A percentile compares a stretch with the other conserved stretches of the same genome.
These are phyloP conservation scores for Castanea sativa DNA, from an alignment of 306 rosid species.

Conservation along the genomic window DNA sequence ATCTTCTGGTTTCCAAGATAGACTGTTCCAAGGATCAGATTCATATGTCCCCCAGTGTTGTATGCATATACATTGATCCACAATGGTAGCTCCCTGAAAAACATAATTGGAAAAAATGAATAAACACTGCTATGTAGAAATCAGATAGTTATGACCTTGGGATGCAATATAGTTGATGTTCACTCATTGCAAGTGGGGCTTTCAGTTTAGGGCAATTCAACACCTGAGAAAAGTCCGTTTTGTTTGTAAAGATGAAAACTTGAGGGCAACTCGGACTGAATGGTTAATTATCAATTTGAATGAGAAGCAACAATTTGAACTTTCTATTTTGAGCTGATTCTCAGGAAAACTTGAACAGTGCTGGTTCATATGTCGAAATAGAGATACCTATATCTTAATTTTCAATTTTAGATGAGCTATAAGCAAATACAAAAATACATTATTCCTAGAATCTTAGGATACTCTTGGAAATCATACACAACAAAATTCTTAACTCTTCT, in stretches of 20 bases:
- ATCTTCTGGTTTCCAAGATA: slow-evolving; percentile 33
- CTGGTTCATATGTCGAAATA: neutral
- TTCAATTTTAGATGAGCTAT: neutral
- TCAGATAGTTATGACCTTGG: neutral
- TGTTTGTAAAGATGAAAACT: neutral
- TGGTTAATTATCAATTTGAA: neutral
- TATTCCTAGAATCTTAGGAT: neutral
- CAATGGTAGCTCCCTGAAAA: slow-evolving; percentile 74
- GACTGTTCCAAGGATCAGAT: slow-evolving; percentile 41
- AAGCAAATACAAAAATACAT: neutral
- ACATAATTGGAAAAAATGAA: slow-evolving; percentile 18
- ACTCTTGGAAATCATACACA: neutral
- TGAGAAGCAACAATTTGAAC: neutral
- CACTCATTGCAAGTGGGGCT: slow-evolving; percentile 4
- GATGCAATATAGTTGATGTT: slow-evolving; percentile 9
- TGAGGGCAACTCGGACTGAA: neutral
- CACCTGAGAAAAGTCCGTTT: neutral
- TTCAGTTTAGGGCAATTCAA: slow-evolving; percentile 5
- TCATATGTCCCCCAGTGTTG: slow-evolving; percentile 61
- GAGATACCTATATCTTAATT: neutral
- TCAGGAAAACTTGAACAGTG: neutral
- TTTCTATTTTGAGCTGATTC: neutral
- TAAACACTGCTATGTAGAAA: neutral
- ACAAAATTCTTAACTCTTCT: neutral
- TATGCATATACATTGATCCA: slow-evolving; percentile 65